Conservation (phyloP, 1,284 basidiomycete genomes). For the Cutaneotrichosporon cavernicola region DNA sequence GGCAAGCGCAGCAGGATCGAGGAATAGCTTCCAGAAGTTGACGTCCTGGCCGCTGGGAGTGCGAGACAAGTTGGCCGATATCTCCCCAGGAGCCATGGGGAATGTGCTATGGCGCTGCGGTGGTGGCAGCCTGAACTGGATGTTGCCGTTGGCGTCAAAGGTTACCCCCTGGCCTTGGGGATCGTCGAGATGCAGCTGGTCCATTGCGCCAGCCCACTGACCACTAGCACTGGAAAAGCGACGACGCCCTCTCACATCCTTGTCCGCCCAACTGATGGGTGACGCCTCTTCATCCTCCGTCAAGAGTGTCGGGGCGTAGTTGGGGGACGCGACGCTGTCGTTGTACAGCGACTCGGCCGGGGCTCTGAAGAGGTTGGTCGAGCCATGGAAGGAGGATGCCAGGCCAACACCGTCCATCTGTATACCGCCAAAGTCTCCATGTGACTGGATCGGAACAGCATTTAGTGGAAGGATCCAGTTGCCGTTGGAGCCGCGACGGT, state of each 20-base stretch:
- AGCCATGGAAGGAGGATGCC: constrained; percentile 6
- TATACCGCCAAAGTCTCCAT: constrained; percentile 3
- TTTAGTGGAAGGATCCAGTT: constrained; percentile 16
- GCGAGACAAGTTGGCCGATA: constrained; percentile 10
- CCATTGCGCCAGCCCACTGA: constrained; percentile 44
- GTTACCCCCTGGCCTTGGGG: constrained; percentile 6
- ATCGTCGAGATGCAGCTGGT: constrained; percentile 33
- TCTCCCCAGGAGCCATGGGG: constrained; percentile 19
- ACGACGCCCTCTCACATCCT: constrained; percentile 19
- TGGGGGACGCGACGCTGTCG: constrained; percentile 9
- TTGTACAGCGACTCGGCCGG: not conserved
- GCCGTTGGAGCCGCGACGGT: constrained; percentile 13
- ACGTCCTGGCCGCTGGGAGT: constrained; percentile 36
- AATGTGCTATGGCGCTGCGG: constrained; percentile 21
- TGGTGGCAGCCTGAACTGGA: constrained; percentile 5
- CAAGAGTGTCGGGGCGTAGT: constrained; percentile 5
- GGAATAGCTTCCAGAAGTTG: constrained; percentile 49
- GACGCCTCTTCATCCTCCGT: constrained; percentile 13
- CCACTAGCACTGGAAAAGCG: constrained; percentile 37
- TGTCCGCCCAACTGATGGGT: constrained; percentile 3
- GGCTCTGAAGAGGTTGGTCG: constrained; percentile 4
- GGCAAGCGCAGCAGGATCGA: constrained; percentile 28
- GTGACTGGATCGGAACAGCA: not conserved
- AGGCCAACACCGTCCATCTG: constrained; percentile 8
- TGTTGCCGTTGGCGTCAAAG: constrained; percentile 6